These are phyloP conservation scores for Aspergillus proliferans DNA, from an alignment of 2,329 filamentous ascomycete genomes.

Conservation along the genomic window DNA sequence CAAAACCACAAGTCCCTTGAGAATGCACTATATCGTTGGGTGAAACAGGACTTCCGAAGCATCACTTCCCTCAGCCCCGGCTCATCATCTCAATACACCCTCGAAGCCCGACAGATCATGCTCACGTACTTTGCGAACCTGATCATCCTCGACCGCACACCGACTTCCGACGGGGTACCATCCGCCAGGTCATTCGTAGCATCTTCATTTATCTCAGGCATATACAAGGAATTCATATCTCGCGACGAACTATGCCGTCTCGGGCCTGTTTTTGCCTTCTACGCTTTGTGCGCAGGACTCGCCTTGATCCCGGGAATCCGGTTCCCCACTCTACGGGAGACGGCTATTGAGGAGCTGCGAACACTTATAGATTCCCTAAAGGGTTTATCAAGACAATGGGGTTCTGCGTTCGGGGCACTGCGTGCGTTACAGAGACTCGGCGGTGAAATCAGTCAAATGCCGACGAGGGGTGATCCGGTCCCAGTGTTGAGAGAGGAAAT, in stretches of 20 bases:
- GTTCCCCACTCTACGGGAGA: too few species aligned
- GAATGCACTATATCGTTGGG: constrained; percentile 36
- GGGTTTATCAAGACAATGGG: too few species aligned
- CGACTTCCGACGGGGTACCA: not conserved
- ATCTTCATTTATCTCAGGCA: not conserved
- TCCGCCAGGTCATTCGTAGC: not conserved
- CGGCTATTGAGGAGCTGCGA: too few species aligned
- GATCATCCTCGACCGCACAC: constrained; percentile 34
- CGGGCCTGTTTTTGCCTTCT: too few species aligned
- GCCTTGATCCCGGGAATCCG: too few species aligned
- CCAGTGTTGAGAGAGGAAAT: too few species aligned
- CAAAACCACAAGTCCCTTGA: constrained; percentile 24
- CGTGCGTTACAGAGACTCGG: too few species aligned
- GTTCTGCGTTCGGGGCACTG: too few species aligned
- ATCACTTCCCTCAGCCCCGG: constrained; percentile 2
- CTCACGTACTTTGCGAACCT: constrained; percentile 35
- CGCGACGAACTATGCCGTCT: not conserved
- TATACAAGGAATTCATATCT: not conserved
- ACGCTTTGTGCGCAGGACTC: too few species aligned
- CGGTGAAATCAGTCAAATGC: too few species aligned
- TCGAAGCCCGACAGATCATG: constrained; percentile 33
- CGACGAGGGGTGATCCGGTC: too few species aligned
- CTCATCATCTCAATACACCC: constrained; percentile 4
- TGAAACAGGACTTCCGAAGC: constrained; percentile 26
- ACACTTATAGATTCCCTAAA: too few species aligned